Evolutionary conservation across 805 yeast species (phyloP).

Genomic region (Yarrowia sp.): DNA sequence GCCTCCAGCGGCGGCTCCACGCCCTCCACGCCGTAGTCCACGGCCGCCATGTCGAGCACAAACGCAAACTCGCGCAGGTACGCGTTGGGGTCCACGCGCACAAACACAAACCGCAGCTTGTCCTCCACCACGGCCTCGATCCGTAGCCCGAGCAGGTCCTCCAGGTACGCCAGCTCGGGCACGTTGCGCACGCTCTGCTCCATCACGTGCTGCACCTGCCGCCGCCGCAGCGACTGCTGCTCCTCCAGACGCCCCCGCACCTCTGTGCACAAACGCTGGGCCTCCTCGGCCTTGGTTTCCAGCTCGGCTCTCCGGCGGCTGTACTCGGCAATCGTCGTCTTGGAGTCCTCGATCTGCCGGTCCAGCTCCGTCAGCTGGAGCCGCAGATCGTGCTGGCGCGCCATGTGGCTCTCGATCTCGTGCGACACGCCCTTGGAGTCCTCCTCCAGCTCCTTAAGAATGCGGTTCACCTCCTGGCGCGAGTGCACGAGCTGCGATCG

Average conservation of each 20-base stretch:
- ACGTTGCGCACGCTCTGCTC: slow-evolving; percentile 49
- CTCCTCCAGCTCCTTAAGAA: slow-evolving; percentile 31
- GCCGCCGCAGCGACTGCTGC: slow-evolving; percentile 39
- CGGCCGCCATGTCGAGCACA: slow-evolving; percentile 48
- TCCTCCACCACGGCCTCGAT: slow-evolving; percentile 52
- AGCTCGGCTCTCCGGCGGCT: neutral
- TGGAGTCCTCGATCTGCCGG: slow-evolving; percentile 37
- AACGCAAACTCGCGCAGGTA: slow-evolving; percentile 45
- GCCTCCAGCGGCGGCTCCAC: slow-evolving; percentile 44
- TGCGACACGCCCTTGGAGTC: slow-evolving; percentile 34
- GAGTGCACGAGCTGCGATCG: slow-evolving; percentile 6
- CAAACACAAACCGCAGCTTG: slow-evolving; percentile 49
- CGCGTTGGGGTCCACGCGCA: slow-evolving; percentile 48
- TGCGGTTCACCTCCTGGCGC: slow-evolving; percentile 2
- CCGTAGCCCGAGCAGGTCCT: slow-evolving; percentile 53
- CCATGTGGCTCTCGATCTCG: slow-evolving; percentile 33
- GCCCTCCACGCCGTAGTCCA: slow-evolving; percentile 39
- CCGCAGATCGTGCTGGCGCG: slow-evolving; percentile 34
- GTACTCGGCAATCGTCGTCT: slow-evolving; percentile 38
- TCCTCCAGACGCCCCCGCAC: slow-evolving; percentile 13
- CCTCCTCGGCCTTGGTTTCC: neutral
- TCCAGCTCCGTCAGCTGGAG: slow-evolving; percentile 31
- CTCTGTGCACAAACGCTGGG: neutral
- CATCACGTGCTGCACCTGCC: slow-evolving; percentile 39
- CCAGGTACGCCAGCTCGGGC: slow-evolving; percentile 54